These are phyloP conservation scores for Nicotiana benthamiana DNA, from an alignment of 257 asterid genomes.

Conservation along the genomic window DNA sequence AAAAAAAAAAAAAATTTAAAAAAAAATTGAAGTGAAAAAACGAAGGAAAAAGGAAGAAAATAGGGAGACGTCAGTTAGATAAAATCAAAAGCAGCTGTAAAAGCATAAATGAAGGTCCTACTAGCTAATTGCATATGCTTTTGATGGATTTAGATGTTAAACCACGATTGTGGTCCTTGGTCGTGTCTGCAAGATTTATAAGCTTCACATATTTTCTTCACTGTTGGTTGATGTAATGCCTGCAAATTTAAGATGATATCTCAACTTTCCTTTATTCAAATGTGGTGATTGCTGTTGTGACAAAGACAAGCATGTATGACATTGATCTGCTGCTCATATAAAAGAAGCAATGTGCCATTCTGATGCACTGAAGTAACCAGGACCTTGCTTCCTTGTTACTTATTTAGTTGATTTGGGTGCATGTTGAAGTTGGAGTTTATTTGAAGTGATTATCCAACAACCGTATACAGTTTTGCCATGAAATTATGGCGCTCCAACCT, in stretches of 20 bases:
- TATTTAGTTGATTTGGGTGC: neutral
- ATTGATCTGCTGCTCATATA: neutral
- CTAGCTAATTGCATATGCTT: conserved; percentile 4
- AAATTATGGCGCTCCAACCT: neutral
- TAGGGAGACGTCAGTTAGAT: neutral
- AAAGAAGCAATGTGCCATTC: neutral
- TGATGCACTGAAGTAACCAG: neutral
- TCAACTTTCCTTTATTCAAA: neutral
- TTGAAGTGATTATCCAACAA: neutral
- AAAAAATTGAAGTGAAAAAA: neutral
- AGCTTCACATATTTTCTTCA: neutral
- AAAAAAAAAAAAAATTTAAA: neutral
- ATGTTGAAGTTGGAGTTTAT: neutral
- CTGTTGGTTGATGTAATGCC: neutral
- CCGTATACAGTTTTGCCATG: neutral
- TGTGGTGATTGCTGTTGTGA: neutral
- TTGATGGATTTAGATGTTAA: neutral
- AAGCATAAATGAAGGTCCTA: neutral
- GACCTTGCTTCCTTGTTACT: neutral
- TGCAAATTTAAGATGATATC: neutral
- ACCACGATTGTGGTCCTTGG: neutral
- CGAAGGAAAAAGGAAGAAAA: neutral
- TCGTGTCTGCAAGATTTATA: neutral
- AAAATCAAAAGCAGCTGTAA: neutral
- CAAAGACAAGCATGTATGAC: neutral